Evolutionary conservation across 1,284 basidiomycete species (phyloP).

Genomic region (Apiotrichum siamense): DNA sequence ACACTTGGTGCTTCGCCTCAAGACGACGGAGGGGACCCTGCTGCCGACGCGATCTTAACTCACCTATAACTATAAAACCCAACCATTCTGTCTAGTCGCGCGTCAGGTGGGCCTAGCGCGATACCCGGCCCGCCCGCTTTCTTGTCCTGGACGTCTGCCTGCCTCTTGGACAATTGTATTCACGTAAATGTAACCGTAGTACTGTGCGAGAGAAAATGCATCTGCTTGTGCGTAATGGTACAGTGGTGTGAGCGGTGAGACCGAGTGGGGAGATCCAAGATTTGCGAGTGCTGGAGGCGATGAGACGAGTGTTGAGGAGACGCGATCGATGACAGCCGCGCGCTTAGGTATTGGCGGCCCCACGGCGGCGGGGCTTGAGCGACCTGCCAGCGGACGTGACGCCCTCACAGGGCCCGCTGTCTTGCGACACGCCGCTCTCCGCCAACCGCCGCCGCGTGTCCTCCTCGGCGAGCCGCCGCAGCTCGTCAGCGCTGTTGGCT

Average conservation of each 20-base stretch:
- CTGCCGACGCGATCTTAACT: no score
- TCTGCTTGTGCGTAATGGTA: background rate
- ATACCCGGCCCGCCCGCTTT: no score
- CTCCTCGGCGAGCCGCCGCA: slow-evolving; percentile 36
- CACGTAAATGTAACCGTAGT: slow-evolving; percentile 1
- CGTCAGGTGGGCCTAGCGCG: no score
- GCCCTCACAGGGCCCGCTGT: background rate
- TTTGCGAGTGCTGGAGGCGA: no score
- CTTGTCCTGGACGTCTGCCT: background rate
- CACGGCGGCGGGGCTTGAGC: slow-evolving; percentile 4
- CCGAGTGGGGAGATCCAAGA: background rate
- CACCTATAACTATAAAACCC: no score
- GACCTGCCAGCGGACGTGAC: slow-evolving; percentile 5
- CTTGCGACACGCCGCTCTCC: slow-evolving; percentile 22
- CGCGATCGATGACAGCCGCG: no score
- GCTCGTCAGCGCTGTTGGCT: slow-evolving; percentile 22
- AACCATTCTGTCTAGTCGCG: no score
- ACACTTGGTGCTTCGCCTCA: no score
- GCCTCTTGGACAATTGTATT: background rate
- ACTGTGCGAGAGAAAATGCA: background rate
- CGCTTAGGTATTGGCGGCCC: no score
- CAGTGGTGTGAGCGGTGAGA: background rate
- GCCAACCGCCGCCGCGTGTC: slow-evolving; percentile 38
- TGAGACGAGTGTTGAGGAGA: no score
- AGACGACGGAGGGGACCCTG: no score